A percentile compares a stretch with the other conserved stretches of the same genome.
These are phyloP conservation scores for Fusarium mangiferae DNA, from an alignment of 2,329 filamentous ascomycete genomes.

Conservation along the genomic window DNA sequence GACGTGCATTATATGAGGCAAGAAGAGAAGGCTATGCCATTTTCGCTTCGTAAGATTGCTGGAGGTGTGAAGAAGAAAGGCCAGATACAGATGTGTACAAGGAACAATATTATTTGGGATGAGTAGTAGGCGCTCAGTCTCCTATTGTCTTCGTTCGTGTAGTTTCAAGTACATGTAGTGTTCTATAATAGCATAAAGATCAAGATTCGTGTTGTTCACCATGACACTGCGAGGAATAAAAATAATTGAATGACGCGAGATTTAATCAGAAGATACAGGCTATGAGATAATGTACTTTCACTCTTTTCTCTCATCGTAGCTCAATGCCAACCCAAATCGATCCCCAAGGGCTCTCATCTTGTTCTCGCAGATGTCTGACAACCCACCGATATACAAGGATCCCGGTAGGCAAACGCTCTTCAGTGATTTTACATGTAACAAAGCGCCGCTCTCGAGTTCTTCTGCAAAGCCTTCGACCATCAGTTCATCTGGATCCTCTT, in stretches of 20 bases:
- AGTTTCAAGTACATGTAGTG: not conserved
- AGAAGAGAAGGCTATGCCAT: rapidly evolving
- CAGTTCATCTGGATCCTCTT: not conserved
- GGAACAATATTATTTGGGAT: not conserved
- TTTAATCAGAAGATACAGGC: not conserved
- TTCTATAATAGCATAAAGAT: not conserved
- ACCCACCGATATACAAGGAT: not conserved
- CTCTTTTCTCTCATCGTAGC: not conserved
- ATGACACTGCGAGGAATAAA: not conserved
- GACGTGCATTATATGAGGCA: not conserved
- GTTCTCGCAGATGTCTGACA: not conserved
- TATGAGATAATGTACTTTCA: not conserved
- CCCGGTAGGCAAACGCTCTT: not conserved
- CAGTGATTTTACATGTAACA: not conserved
- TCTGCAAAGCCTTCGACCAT: not conserved
- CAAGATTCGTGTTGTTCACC: not conserved
- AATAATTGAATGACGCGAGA: not conserved
- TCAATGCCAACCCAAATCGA: not conserved
- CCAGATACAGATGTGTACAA: not conserved
- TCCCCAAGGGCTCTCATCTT: not conserved
- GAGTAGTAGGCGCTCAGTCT: not conserved
- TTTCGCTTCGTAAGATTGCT: not conserved
- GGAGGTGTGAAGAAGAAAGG: not conserved
- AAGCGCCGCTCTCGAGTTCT: not conserved
- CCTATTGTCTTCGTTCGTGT: not conserved